Base-by-base conservation (phyloP, 148 eudicot genomes). In the Chenopodium album region DNA sequence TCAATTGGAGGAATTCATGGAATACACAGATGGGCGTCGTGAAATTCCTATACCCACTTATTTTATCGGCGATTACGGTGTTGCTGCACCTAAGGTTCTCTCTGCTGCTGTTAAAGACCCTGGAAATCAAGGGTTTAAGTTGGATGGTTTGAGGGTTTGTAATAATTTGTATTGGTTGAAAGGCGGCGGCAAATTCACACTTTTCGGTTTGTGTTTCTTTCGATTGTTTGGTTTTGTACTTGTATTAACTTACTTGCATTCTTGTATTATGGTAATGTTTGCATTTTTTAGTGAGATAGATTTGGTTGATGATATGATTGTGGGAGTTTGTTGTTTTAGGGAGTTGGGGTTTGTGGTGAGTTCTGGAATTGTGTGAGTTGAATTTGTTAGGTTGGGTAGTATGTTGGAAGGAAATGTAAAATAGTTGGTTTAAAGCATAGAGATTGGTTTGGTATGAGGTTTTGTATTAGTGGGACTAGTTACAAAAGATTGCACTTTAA, bases 1-100 rank as follows among this genome's bases (percentile, higher is more conserved):
- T 2, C 82, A 73, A 56, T 78, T 93, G 4, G 95, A 88, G 17
- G 98, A 95, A 73, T 89, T 95, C 85, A 90, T 82, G 86, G 90
- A 83, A 28, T 95, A 89, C 79, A 77, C 94, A 4, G 97, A 91
- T 80, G 99, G 94, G 56, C 87, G 88, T 75, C 86, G 85, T 26
- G 82, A 86, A 34, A 79, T 95, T 16, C 94, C 99, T 22, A 85
- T 95, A 13, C 95, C 97, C 5, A 91, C 94, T 10, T 95, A 95
- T 75, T 95, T 95, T 79, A 91, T 87, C 28, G 99, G 99, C 5
- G 99, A 95, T 81, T 95, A 85, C 48, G 99, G 99, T 3, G 87
- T 82, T n/a, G 98, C 86, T 0, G 89, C 97, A 0, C 76, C 86
- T 0, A 95, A 94, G 81, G 87, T 92, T 75, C 85, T 95, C 0